Evolutionary conservation across 768 basidiomycete species (phyloP).

Genomic region (Nidula microcarpa): DNA sequence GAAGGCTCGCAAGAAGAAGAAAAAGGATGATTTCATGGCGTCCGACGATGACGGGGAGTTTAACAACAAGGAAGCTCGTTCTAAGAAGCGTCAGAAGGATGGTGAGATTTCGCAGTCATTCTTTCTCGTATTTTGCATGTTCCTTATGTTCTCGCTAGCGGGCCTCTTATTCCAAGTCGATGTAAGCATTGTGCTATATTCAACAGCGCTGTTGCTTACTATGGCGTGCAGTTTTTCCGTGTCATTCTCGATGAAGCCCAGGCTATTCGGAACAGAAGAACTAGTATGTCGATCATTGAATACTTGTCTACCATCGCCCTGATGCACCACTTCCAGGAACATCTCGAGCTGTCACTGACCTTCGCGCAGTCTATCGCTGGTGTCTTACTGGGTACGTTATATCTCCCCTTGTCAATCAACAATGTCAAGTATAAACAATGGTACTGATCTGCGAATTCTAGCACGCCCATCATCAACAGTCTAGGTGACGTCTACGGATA

Average conservation of each 20-base stretch:
- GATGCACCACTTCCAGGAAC: slow-evolving; percentile 26
- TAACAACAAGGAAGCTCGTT: slow-evolving; percentile 18
- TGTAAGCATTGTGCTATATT: slow-evolving; percentile 18
- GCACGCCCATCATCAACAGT: slow-evolving; percentile 64
- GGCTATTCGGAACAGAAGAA: slow-evolving; percentile 45
- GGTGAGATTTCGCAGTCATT: slow-evolving; percentile 15
- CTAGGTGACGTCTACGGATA: slow-evolving; percentile 53
- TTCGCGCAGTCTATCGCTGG: slow-evolving; percentile 59
- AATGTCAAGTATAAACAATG: too few species aligned
- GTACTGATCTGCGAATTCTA: slow-evolving; percentile 9
- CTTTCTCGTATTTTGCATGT: not conserved
- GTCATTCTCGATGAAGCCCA: slow-evolving; percentile 58
- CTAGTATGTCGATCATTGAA: slow-evolving; percentile 26
- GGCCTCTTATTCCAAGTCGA: slow-evolving; percentile 51
- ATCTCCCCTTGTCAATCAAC: not conserved
- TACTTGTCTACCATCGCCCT: not conserved
- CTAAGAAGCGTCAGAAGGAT: slow-evolving; percentile 19
- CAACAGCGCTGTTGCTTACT: not conserved
- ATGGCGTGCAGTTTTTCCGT: slow-evolving; percentile 39
- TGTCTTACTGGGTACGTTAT: slow-evolving; percentile 54
- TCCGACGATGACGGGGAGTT: slow-evolving; percentile 33
- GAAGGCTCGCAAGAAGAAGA: slow-evolving; percentile 28
- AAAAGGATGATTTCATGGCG: slow-evolving; percentile 26
- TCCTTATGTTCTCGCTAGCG: slow-evolving; percentile 14
- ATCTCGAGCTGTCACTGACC: slow-evolving; percentile 51